These are phyloP conservation scores for Juncus inflexus DNA, from an alignment of 176 grass and related monocot genomes.

Conservation along the genomic window DNA sequence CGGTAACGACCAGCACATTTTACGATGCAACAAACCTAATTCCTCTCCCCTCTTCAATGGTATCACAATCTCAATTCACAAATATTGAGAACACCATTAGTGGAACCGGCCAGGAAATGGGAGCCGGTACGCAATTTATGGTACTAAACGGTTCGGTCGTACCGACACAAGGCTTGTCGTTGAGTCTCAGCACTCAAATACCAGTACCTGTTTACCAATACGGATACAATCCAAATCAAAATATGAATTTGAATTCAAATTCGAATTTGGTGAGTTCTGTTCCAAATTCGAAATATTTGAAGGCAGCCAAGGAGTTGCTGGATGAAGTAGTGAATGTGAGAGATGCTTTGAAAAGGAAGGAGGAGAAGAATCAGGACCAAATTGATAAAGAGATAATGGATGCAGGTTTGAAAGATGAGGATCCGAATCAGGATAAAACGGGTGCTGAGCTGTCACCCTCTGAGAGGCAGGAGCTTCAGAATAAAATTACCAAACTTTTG, in stretches of 20 bases:
- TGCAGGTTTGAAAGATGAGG: slow-evolving; percentile 33
- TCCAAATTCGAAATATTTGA: slow-evolving; percentile 70
- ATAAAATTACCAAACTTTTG: slow-evolving; percentile 80
- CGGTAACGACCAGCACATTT: slow-evolving; percentile 35
- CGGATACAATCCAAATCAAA: slow-evolving; percentile 28
- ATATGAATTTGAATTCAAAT: slow-evolving; percentile 37
- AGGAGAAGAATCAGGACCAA: slow-evolving; percentile 39
- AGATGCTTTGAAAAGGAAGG: slow-evolving; percentile 56
- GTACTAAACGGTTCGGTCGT: slow-evolving; percentile 38
- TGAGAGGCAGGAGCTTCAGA: slow-evolving; percentile 86
- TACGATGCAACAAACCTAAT: slow-evolving; percentile 32
- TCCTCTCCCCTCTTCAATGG: slow-evolving; percentile 45
- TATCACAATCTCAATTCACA: slow-evolving; percentile 31
- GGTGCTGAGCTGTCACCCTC: slow-evolving; percentile 56
- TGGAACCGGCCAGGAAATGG: slow-evolving; percentile 34
- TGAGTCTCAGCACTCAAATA: slow-evolving; percentile 74
- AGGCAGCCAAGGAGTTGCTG: slow-evolving; percentile 59
- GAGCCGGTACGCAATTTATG: slow-evolving; percentile 55
- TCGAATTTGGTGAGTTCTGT: slow-evolving; percentile 36
- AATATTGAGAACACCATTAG: slow-evolving; percentile 16
- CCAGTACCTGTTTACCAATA: slow-evolving; percentile 71
- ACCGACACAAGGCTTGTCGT: slow-evolving; percentile 66
- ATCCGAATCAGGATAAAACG: slow-evolving; percentile 36
- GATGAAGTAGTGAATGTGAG: slow-evolving; percentile 71
- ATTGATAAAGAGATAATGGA: slow-evolving; percentile 47